Evolutionary conservation across 129 eudicot species (phyloP).

Genomic region (Escallonia rubra): DNA sequence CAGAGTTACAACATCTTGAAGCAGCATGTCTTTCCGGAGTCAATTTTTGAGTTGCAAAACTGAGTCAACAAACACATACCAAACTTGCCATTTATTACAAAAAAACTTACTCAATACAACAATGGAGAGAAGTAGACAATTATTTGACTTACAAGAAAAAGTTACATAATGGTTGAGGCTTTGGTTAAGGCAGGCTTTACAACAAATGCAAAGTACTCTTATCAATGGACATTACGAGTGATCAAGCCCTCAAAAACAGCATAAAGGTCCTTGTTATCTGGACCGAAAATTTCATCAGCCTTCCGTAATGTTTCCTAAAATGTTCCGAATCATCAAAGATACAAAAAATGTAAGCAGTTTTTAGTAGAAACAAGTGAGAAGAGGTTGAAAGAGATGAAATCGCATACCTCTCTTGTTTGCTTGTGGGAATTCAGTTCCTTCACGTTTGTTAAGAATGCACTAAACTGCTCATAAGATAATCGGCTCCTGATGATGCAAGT

Average conservation of each 20-base stretch:
- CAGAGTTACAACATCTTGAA: no score
- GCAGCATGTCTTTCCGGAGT: no score
- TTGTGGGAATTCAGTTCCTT: conserved; percentile 92
- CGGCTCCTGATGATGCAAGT: conserved; percentile 59
- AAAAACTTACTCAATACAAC: no score
- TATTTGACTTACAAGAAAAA: no score
- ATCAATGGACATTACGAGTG: conserved; percentile 64
- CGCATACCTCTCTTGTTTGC: conserved; percentile 82
- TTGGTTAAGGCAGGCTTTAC: no score
- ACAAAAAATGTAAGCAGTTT: not conserved
- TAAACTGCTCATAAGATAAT: conserved; percentile 88
- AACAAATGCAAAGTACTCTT: not conserved
- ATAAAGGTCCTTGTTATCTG: conserved; percentile 87
- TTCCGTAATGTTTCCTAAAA: conserved; percentile 72
- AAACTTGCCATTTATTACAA: no score
- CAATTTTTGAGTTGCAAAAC: no score
- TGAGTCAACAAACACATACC: no score
- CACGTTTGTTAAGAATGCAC: conserved; percentile 88
- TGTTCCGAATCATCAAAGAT: conserved; percentile 3
- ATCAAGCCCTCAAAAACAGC: conserved; percentile 75
- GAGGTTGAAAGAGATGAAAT: not conserved
- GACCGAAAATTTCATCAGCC: conserved; percentile 91
- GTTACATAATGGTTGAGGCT: no score
- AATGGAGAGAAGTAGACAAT: no score
- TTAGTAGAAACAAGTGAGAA: not conserved